These are phyloP conservation scores for Andrographis paniculata DNA, from an alignment of 305 asterid genomes.

Conservation along the genomic window DNA sequence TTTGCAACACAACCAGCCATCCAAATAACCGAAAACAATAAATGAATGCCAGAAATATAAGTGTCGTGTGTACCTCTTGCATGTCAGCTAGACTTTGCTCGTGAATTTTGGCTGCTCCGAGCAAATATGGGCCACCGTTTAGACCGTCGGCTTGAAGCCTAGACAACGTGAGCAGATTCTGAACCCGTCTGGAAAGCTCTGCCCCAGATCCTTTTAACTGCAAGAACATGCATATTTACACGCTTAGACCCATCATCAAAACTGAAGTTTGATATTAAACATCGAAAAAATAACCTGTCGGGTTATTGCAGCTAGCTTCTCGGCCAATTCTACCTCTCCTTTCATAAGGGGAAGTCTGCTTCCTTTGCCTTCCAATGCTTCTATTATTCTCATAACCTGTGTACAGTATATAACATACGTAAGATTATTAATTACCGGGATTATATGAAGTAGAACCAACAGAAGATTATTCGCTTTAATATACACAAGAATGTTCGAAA, in stretches of 20 bases:
- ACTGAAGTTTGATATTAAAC: conserved; percentile 12
- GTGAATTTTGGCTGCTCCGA: conserved; percentile 84
- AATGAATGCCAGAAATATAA: neutral
- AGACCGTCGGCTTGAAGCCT: conserved; percentile 75
- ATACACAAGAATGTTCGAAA: too few relatives aligned
- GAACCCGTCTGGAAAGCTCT: conserved; percentile 89
- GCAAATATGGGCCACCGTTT: conserved; percentile 63
- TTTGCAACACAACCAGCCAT: neutral
- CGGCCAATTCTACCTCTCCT: conserved; percentile 95
- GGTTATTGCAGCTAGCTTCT: conserved; percentile 66
- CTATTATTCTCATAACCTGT: conserved; percentile 86
- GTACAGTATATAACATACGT: too few relatives aligned
- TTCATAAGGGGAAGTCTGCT: conserved; percentile 73
- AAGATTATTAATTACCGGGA: conserved; percentile 15
- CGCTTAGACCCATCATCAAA: conserved; percentile 8
- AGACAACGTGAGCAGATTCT: conserved; percentile 63
- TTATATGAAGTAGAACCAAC: neutral
- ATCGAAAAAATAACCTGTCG: conserved; percentile 61
- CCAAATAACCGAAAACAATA: neutral
- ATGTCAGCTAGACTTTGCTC: conserved; percentile 79
- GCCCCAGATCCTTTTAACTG: conserved; percentile 96
- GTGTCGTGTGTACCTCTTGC: conserved; percentile 65
- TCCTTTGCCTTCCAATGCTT: conserved; percentile 88
- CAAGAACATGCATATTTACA: conserved; percentile 19
- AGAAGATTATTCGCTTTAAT: too few relatives aligned